Percentiles rank a stretch among this genome's conserved stretches.
Evolutionary conservation across 1,139 yeast genomes (phyloP).

Genomic region (Protomyces pachydermus): DNA sequence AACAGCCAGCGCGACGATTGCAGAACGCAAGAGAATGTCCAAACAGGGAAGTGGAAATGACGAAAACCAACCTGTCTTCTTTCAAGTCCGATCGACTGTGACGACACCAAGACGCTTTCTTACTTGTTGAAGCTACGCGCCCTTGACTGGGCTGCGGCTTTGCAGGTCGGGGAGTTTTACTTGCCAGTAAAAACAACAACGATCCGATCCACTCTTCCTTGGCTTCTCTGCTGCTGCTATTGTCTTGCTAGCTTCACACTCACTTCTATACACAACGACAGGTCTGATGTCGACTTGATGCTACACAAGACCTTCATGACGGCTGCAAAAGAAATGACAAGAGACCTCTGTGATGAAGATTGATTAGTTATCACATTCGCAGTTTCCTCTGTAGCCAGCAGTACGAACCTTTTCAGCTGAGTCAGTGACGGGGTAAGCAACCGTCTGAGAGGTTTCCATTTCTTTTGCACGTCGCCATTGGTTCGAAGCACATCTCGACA

Average conservation of each 20-base stretch:
- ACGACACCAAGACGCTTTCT: conserved; percentile 23
- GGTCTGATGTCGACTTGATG: neutral
- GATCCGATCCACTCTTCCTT: conserved; percentile 8
- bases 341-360: conserved; percentile 16
- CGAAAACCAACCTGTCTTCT: conserved; percentile 26
- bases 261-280: neutral
- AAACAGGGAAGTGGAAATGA: conserved; percentile 1
- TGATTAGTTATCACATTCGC: conserved; percentile 27
- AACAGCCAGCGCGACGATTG: no score
- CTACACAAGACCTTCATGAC: neutral
- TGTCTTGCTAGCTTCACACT: neutral
- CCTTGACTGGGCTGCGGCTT: neutral
- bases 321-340: neutral
- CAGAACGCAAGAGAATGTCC: neutral
- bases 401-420: conserved; percentile 26
- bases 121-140: neutral
- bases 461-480: neutral
- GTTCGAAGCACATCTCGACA: neutral
- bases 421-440: conserved; percentile 26
- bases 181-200: conserved; percentile 27
- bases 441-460: conserved; percentile 16
- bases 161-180: conserved; percentile 18
- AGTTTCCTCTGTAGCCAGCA: conserved; percentile 28
- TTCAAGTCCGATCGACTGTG: conserved; percentile 27
- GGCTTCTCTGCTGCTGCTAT: neutral